A percentile compares a stretch with the other conserved stretches of the same genome.
These are phyloP conservation scores for Gigaspora rosea DNA, from an alignment of 192 early-diverging fungal species.

Conservation along the genomic window DNA sequence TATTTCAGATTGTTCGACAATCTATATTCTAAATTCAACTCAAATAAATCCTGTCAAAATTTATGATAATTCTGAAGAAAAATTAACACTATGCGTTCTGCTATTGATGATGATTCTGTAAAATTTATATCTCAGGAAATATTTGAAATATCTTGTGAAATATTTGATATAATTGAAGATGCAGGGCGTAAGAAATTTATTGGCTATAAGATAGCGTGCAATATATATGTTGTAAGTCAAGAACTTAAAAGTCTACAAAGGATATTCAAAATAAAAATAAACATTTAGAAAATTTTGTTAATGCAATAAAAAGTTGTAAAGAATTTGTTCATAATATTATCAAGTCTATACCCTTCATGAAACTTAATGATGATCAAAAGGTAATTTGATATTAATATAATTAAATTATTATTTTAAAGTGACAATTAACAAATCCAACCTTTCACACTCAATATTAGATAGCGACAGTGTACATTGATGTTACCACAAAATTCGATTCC, in stretches of 20 bases:
- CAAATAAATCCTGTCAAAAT: no score
- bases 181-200: constrained; percentile 2
- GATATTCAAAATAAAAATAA: background rate
- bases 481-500: no score
- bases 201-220: background rate
- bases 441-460: background rate
- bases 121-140: no score
- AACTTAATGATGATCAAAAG: background rate
- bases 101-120: no score
- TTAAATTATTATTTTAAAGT: background rate
- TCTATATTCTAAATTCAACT: no score
- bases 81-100: no score
- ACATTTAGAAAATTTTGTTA: background rate
- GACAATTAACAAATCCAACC: no score
- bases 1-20: no score
- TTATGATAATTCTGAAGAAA: no score
- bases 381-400: background rate
- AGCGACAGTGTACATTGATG: background rate
- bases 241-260: background rate
- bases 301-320: background rate
- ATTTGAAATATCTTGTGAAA: background rate
- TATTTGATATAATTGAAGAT: background rate
- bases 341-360: background rate
- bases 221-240: background rate
- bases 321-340: background rate